Base-by-base conservation (phyloP, 2,329 filamentous ascomycete genomes). In the Colletotrichum acutatum region DNA sequence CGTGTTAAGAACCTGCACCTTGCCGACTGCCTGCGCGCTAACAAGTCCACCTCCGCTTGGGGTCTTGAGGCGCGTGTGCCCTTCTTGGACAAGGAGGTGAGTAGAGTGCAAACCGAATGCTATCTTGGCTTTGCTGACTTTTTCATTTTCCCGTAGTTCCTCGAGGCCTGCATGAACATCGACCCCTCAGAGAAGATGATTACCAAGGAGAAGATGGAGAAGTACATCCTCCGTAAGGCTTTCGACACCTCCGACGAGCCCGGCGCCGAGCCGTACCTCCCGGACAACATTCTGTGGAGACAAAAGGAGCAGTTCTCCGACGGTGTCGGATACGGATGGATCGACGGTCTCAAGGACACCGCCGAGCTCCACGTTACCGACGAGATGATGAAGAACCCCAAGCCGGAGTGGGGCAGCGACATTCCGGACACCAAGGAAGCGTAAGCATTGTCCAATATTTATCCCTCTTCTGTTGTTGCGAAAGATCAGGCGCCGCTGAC, bases 301-400 rank as follows among this genome's bases (percentile, higher is more conserved):
- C 97, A 99, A 86, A 99, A 99, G 91, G 97, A 99, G 87, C 97
- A 99, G 86, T 99, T 99, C 88, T 97, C 93, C 72, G 97, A 99
- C 80, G 97, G 97, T 82, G 97, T 99, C 71, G 97, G 97, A 71
- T 99, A 99, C 86, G 95, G 97, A 75, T 99, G 97, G 97, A 99
- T 99, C 81, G 97, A 99, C 80, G 94, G 92, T 7, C 91, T 99
- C 79, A 98, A 98, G 89, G 97, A 98, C 84, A 94, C 93, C 80
- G 97, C 97, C 42, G 95, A 97, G 85, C 83, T 92, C 76, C 91
- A 97, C 70, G 93, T 99, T 68, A 97, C 94, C 22, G 96, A 99
- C 80, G 96, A 98, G 88, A 95, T 97, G 92, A 95, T 98, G 93
- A 95, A 95, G 89, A 96, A 97, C 90, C 96, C 97, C 76, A 98